A percentile compares a stretch with the other conserved stretches of the same genome.
Evolutionary conservation across 495 filamentous ascomycete genomes (phyloP).

Genomic region (Aspergillus panamensis): DNA sequence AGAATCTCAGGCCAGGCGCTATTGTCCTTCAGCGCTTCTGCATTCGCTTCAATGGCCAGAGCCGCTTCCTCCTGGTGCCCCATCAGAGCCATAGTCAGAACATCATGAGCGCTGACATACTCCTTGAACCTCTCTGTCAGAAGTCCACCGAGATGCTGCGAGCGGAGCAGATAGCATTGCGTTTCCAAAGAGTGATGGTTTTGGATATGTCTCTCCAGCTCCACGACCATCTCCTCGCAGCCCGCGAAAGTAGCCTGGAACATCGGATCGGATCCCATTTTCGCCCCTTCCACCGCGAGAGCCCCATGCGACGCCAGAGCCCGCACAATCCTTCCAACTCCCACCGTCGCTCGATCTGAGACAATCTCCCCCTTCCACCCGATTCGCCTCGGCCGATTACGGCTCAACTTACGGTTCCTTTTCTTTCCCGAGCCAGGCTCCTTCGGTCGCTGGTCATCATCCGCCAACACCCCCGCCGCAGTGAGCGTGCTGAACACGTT

Average conservation of each 20-base stretch:
- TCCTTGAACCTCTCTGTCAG: slow-evolving; percentile 5
- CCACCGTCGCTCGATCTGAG: background rate
- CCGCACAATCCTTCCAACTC: background rate
- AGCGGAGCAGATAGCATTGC: slow-evolving; percentile 11
- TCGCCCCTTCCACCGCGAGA: slow-evolving; percentile 8
- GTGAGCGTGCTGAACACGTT: background rate
- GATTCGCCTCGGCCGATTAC: background rate
- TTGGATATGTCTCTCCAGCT: slow-evolving; percentile 9
- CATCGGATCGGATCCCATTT: background rate
- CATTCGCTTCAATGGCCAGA: slow-evolving; percentile 13
- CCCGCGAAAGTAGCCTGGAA: background rate
- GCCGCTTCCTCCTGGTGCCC: slow-evolving; percentile 14
- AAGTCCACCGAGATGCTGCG: slow-evolving; percentile 11
- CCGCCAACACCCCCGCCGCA: background rate
- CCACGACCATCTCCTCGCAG: slow-evolving; percentile 19
- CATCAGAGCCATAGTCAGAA: slow-evolving; percentile 8
- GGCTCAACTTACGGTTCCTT: background rate
- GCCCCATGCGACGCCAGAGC: background rate
- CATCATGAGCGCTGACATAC: background rate
- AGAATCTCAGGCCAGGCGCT: slow-evolving; percentile 10
- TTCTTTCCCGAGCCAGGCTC: background rate
- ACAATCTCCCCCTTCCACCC: background rate
- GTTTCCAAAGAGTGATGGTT: background rate
- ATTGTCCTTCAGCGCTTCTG: background rate
- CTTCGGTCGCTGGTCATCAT: slow-evolving; percentile 1